These are phyloP conservation scores for Liriodendron chinense DNA, from an alignment of 164 flowering plant species.

Conservation along the genomic window DNA sequence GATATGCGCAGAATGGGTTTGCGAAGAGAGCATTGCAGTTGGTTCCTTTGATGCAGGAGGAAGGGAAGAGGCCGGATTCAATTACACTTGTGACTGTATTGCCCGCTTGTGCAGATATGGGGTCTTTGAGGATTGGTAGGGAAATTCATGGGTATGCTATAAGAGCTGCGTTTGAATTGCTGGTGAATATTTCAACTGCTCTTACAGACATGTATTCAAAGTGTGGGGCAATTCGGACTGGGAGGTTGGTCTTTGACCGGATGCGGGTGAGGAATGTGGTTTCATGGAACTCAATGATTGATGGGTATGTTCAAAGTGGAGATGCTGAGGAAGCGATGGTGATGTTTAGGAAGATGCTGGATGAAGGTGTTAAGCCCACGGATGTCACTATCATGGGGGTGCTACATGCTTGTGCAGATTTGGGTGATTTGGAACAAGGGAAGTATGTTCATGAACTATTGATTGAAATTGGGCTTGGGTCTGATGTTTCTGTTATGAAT, in stretches of 20 bases:
- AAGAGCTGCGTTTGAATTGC: conserved; percentile 50
- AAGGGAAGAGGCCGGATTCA: conserved; percentile 51
- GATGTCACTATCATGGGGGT: conserved; percentile 78
- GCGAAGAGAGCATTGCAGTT: conserved; percentile 53
- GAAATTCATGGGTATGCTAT: conserved; percentile 66
- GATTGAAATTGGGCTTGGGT: conserved; percentile 39
- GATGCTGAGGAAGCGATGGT: conserved; percentile 54
- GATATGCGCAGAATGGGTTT: conserved; percentile 71
- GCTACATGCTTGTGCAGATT: conserved; percentile 68
- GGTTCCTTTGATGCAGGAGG: conserved; percentile 55
- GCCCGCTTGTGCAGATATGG: conserved; percentile 62
- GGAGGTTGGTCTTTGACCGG: conserved; percentile 59
- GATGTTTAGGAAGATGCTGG: conserved; percentile 61
- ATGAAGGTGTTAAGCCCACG: conserved; percentile 54
- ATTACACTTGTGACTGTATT: conserved; percentile 60
- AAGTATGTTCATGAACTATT: conserved; percentile 46
- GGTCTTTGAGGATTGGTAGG: conserved; percentile 52
- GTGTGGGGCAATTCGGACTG: conserved; percentile 50
- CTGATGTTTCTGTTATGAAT: conserved; percentile 62
- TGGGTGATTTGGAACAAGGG: conserved; percentile 64
- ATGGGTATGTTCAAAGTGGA: conserved; percentile 69
- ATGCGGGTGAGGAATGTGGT: conserved; percentile 64
- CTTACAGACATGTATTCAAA: conserved; percentile 76
- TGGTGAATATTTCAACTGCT: conserved; percentile 65
- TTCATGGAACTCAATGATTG: conserved; percentile 85